phyloP scores from a whole-genome alignment of 768 basidiomycete genomes.

The Phaffia australis region DNA sequence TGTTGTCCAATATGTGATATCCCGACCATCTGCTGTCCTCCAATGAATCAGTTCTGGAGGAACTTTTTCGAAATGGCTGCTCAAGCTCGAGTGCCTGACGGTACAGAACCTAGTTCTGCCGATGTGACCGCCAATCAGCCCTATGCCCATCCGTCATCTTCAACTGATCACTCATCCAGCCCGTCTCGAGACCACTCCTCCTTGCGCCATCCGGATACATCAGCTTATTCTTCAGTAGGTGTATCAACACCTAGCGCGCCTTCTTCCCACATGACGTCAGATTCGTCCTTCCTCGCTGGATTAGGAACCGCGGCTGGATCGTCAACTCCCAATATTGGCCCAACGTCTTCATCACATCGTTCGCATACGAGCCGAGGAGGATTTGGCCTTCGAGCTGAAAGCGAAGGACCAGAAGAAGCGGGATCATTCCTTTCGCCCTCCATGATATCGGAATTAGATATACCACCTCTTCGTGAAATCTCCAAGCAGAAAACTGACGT shows the following conservation, averaged over 20 bases:
- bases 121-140: not conserved
- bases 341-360: not conserved
- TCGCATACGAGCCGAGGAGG: not conserved
- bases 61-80: slow-evolving; percentile 93
- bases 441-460: no score
- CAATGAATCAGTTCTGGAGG: slow-evolving; percentile 67
- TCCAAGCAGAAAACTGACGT: no score
- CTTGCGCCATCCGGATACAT: not conserved
- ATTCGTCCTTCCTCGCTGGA: slow-evolving; percentile 18
- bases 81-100: slow-evolving; percentile 66
- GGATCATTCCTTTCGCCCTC: no score
- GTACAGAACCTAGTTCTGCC: slow-evolving; percentile 45
- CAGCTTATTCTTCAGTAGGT: not conserved
- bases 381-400: no score
- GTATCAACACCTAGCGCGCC: not conserved
- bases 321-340: slow-evolving; percentile 6
- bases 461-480: no score
- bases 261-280: slow-evolving; percentile 1
- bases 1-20: not conserved
- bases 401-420: no score
- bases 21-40: not conserved
- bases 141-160: not conserved
- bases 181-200: not conserved
- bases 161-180: not conserved
- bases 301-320: slow-evolving; percentile 8